These are phyloP conservation scores for Mytilinidion resinicola DNA, from an alignment of 495 filamentous ascomycete species.

Conservation along the genomic window DNA sequence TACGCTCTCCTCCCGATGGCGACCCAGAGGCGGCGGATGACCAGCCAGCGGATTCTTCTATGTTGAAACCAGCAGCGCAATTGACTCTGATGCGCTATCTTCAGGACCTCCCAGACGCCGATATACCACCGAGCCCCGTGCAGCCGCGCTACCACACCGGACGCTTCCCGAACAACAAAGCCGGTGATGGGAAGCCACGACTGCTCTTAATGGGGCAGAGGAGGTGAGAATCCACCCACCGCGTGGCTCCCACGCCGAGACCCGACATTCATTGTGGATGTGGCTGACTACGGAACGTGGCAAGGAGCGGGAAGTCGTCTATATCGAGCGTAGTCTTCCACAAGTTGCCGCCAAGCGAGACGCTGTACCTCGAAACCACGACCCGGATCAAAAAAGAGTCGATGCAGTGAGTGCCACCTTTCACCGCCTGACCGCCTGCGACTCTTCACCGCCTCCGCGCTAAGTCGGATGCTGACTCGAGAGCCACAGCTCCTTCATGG, in stretches of 20 bases:
- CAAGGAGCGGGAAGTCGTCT: slow-evolving; percentile 92
- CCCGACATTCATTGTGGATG: slow-evolving; percentile 2
- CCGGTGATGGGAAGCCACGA: slow-evolving; percentile 63
- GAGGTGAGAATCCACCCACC: slow-evolving; percentile 51
- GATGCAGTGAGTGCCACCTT: slow-evolving; percentile 64
- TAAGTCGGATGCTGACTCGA: slow-evolving; percentile 1
- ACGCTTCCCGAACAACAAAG: slow-evolving; percentile 34
- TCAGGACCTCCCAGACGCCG: slow-evolving; percentile 33
- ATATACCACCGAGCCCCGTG: slow-evolving; percentile 28
- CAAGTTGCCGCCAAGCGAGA: slow-evolving; percentile 92
- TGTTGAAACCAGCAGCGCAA: slow-evolving; percentile 25
- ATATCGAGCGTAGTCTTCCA: slow-evolving; percentile 97
- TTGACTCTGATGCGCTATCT: slow-evolving; percentile 34
- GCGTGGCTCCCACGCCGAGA: not conserved
- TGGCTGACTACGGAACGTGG: slow-evolving; percentile 27
- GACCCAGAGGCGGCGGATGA: slow-evolving; percentile 13
- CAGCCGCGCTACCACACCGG: slow-evolving; percentile 35
- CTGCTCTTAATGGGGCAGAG: slow-evolving; percentile 92
- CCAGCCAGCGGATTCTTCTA: slow-evolving; percentile 18
- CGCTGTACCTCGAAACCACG: slow-evolving; percentile 89
- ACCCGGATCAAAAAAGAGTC: slow-evolving; percentile 86
- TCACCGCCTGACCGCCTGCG: not conserved
- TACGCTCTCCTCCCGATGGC: slow-evolving; percentile 5
- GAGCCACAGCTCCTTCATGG: slow-evolving; percentile 79
- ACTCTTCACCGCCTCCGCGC: not conserved